Evolutionary conservation across 306 rosid genomes (phyloP).

Genomic region (Herpetospermum pedunculosum): DNA sequence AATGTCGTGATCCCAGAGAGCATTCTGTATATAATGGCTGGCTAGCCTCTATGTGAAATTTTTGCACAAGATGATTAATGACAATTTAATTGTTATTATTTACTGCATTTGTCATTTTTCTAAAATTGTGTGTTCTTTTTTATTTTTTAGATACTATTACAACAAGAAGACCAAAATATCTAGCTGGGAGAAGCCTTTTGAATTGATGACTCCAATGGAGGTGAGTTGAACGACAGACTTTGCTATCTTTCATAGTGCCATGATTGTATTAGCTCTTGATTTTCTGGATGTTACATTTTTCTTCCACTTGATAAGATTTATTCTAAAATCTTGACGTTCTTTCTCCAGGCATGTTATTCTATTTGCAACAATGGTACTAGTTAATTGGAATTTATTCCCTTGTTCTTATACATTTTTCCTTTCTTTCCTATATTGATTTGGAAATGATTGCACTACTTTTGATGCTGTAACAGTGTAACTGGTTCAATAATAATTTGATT

Average conservation of each 20-base stretch:
- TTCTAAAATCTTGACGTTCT: neutral
- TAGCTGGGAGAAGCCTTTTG: constrained; percentile 90
- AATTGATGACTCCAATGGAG: constrained; percentile 81
- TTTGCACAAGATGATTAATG: neutral
- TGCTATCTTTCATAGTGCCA: constrained; percentile 6
- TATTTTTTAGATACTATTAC: constrained; percentile 60
- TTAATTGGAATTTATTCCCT: neutral
- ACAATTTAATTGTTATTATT: neutral
- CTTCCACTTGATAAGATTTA: neutral
- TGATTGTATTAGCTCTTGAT: neutral
- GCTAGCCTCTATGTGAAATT: neutral
- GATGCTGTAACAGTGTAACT: neutral
- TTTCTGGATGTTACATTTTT: neutral
- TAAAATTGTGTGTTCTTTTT: constrained; percentile 5
- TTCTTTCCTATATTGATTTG: neutral
- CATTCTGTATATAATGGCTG: neutral
- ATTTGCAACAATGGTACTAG: neutral
- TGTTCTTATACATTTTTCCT: neutral
- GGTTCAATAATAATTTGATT: neutral
- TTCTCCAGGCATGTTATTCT: neutral
- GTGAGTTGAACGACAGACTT: constrained; percentile 42
- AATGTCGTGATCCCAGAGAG: neutral
- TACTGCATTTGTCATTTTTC: constrained; percentile 2
- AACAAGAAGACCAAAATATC: constrained; percentile 72
- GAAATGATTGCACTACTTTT: neutral